phyloP scores from a whole-genome alignment of 352 stramenopile genomes.

The Globisporangium acanthophoron region DNA sequence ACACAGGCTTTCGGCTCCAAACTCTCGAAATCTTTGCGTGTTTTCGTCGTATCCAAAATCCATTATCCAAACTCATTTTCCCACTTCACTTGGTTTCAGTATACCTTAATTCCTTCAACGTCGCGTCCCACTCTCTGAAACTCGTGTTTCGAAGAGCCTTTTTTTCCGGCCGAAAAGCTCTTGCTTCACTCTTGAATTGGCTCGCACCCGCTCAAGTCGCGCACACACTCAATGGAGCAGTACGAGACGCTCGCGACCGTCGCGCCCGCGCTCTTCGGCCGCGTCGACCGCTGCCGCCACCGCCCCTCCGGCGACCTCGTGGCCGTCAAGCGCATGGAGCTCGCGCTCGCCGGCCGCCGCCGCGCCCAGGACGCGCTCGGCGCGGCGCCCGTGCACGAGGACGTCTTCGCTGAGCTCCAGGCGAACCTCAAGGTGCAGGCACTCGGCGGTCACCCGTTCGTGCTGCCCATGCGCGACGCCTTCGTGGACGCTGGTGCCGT shows the following conservation, averaged over 20 bases:
- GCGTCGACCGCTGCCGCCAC: constrained; percentile 62
- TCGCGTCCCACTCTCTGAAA: too few species aligned
- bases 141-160: too few species aligned
- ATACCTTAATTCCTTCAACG: too few species aligned
- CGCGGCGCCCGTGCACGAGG: constrained; percentile 40
- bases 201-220: neutral
- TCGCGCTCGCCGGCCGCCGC: constrained; percentile 38
- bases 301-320: constrained; percentile 41
- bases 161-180: neutral
- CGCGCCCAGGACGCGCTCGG: constrained; percentile 43
- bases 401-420: constrained; percentile 65
- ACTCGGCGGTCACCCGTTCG: constrained; percentile 61
- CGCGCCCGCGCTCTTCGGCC: constrained; percentile 63
- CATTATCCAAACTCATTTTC: too few species aligned
- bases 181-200: neutral
- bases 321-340: constrained; percentile 79
- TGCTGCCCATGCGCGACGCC: constrained; percentile 59
- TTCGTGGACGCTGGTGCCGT: constrained; percentile 59
- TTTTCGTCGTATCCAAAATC: too few species aligned
- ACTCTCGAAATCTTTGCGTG: too few species aligned
- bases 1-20: too few species aligned
- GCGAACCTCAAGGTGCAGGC: constrained; percentile 53
- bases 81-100: too few species aligned
- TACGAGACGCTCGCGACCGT: constrained; percentile 65
- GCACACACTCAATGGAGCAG: constrained; percentile 13